These are phyloP conservation scores for Aspergillus fumigatiaffinis DNA, from an alignment of 2,329 filamentous ascomycete genomes.

Conservation along the genomic window DNA sequence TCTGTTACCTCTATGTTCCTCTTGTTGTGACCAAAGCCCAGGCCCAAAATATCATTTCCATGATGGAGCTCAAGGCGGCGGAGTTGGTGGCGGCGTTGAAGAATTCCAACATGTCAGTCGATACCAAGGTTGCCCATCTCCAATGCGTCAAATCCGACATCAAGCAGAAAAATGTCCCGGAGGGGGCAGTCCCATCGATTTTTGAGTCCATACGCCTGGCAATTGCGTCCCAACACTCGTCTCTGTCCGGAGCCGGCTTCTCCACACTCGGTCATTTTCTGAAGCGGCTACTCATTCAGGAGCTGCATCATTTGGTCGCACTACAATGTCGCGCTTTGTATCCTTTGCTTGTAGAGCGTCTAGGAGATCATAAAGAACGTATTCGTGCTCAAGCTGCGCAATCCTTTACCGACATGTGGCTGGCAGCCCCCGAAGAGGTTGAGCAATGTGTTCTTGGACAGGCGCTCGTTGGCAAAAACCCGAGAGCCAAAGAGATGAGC, in stretches of 20 bases:
- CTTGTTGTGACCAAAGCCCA: conserved; percentile 8
- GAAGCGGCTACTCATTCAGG: conserved; percentile 80
- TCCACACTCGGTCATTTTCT: conserved; percentile 83
- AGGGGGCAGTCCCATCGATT: conserved; percentile 63
- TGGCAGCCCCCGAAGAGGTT: conserved; percentile 65
- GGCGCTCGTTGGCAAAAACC: conserved; percentile 74
- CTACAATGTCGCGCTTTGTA: conserved; percentile 67
- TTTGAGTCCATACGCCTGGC: conserved; percentile 79
- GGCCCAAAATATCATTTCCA: conserved; percentile 10
- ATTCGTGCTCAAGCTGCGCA: conserved; percentile 70
- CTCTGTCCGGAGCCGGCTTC: conserved; percentile 77
- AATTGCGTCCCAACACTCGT: conserved; percentile 70
- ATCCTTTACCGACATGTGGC: conserved; percentile 73
- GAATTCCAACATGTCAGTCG: conserved; percentile 63
- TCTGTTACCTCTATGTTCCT: conserved; percentile 14
- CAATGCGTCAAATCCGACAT: conserved; percentile 79
- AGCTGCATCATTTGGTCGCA: conserved; percentile 67
- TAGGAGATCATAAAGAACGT: conserved; percentile 86
- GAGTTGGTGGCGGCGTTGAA: conserved; percentile 53
- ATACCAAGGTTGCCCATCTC: conserved; percentile 67
- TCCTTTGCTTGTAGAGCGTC: conserved; percentile 72
- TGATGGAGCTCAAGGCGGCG: conserved; percentile 56
- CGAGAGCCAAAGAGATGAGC: conserved; percentile 76
- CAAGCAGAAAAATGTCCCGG: conserved; percentile 87
- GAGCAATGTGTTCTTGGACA: conserved; percentile 75